Base-by-base conservation (phyloP, 2,329 filamentous ascomycete genomes). In the Neofusicoccum sp. region DNA sequence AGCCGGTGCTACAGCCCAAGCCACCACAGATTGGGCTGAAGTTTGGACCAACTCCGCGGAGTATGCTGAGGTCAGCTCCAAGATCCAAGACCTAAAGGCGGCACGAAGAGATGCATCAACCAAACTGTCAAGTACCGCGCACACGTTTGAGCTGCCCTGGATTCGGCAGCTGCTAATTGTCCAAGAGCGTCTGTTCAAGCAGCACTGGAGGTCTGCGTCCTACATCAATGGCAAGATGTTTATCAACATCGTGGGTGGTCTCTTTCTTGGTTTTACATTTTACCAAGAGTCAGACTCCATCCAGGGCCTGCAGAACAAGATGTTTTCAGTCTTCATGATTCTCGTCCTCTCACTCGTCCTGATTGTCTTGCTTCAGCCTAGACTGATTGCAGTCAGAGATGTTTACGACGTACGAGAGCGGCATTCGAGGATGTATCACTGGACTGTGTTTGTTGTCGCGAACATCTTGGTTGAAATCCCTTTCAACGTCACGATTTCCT, bases 381-480 rank as follows among this genome's bases (percentile, higher is more conserved):
- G 84, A 47, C 87, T 87, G 70, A 79, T 84, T 54, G 84, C 81
- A 1, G 84, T 86, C 69, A 80, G 85, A 54, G 80, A 83, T 2
- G 76, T 87, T 4, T 87, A 87, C 73, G 85, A 87, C 74, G 83
- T 81, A 8, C 84, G 85, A 61, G 85, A 88, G 69, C 79, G 84
- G 3, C 84, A 88, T 0, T 86, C 84, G 73, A 91, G 91, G 70
- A 82, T 87, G 0, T 93, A 92, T 78, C 90, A 87, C 0, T 93
- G 90, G 90, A 83, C 86, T 67, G 87, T 84, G 0, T 92, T 93
- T 76, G 84, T 93, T 73, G 77, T 89, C 3, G 85, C 88, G 70
- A 90, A 91, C 71, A 85, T 92, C 62, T 59, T 90, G 3, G 89
- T 90, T 54, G 90, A 93, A 72, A 81, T 92, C 1, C 89, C 89